Evolutionary conservation across 1,284 basidiomycete species (phyloP), one percentile per base, ranked within the genome.

Genomic region (Gymnopus androsaceus): DNA sequence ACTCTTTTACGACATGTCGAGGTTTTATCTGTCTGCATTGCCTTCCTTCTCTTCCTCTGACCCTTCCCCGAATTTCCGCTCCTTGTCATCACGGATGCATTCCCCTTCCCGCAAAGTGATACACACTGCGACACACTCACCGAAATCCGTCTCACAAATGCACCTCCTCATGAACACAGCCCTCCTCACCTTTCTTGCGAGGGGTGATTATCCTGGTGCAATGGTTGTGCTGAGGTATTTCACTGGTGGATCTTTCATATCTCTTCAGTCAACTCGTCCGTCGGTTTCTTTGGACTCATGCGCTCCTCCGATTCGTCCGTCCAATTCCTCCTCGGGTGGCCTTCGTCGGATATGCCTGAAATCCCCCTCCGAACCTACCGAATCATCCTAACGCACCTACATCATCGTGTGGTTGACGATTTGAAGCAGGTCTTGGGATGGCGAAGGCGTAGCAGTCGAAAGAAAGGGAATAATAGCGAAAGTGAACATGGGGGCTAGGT

Each of bases 1-100:
- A 28, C 36, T 50, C 8, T 50, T 50, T 38, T n/a, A 38, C 21
- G 48, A 50, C 27, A 50, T 50, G 48, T n/a, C 28, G 21, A 21
- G 34, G 19, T 38, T 38, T 30, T 36, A 50, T 27, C 38, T 50
- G n/a, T 38, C 46, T 48, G 27, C 28, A 17, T 27, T 46, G 25
- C 19, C 19, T 17, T 0, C 14, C 8, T 17, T 11, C 4, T 8
- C 21, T 15, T 25, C 46, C 6, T 27, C 17, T 34, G 8, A 17
- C 14, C 30, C 33, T 6, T 34, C 25, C 21, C 47, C 19, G n/a
- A 21, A 12, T 40, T 11, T 4, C 19, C 1, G 28, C 14, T 7
- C 41, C 15, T 15, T 27, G n/a, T n/a, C n/a, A n/a, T n/a, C n/a
- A n/a, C n/a, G n/a, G n/a, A n/a, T n/a, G n/a, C n/a, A n/a, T n/a